Evolutionary conservation across 108 stramenopile species (phyloP).

Genomic region (Fragilaria crotonensis): DNA sequence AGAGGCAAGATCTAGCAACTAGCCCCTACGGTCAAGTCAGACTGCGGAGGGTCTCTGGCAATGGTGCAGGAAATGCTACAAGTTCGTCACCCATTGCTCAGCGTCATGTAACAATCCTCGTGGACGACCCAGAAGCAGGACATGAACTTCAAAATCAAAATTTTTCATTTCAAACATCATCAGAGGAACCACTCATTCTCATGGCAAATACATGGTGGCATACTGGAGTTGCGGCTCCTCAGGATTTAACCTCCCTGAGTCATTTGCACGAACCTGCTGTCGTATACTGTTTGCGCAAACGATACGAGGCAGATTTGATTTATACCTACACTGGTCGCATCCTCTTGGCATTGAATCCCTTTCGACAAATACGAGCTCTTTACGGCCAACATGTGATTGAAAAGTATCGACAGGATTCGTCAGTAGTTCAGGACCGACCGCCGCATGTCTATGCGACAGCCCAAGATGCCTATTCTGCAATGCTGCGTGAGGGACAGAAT

Average conservation of each 20-base stretch:
- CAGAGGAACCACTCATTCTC: slow-evolving; percentile 14
- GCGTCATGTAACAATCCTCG: neutral
- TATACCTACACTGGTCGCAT: slow-evolving; percentile 91
- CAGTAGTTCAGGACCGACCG: slow-evolving; percentile 21
- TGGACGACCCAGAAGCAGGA: neutral
- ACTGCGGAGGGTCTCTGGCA: neutral
- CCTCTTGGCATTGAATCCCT: slow-evolving; percentile 89
- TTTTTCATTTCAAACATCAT: neutral
- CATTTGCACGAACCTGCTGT: slow-evolving; percentile 87
- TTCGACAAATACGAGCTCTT: slow-evolving; percentile 41
- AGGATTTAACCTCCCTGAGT: slow-evolving; percentile 63
- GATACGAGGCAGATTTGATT: slow-evolving; percentile 57
- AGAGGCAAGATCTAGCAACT: neutral
- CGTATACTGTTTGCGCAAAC: slow-evolving; percentile 50
- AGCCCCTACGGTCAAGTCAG: neutral
- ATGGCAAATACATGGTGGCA: slow-evolving; percentile 51
- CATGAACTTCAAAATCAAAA: neutral
- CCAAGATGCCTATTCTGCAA: slow-evolving; percentile 83
- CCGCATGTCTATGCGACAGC: slow-evolving; percentile 84
- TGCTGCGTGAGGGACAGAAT: slow-evolving; percentile 50
- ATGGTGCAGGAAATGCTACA: neutral
- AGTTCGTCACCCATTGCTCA: neutral
- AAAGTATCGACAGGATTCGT: slow-evolving; percentile 41
- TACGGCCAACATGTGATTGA: slow-evolving; percentile 60
- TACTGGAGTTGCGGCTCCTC: slow-evolving; percentile 16